A percentile compares a stretch with the other conserved stretches of the same genome.
phyloP scores from a whole-genome alignment of 2,329 filamentous ascomycete species.

The Ceratocystis alfenasii region DNA sequence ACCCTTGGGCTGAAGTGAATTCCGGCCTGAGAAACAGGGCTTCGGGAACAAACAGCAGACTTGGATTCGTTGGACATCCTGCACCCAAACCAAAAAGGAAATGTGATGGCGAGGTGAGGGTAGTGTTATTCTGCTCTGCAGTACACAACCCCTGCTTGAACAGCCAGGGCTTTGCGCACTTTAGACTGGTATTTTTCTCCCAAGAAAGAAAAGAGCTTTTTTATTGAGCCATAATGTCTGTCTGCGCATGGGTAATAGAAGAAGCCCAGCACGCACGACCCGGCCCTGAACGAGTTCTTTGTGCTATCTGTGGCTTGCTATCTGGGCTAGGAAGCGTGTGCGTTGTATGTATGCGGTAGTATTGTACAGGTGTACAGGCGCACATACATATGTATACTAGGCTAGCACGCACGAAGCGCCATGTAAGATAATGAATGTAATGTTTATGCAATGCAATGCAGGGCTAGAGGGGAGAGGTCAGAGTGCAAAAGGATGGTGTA shows the following conservation, averaged over 20 bases:
- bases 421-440: not conserved
- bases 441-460: constrained; percentile 1
- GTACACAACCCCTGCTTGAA: too few species aligned
- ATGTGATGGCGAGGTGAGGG: not conserved
- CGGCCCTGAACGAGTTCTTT: not conserved
- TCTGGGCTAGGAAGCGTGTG: not conserved
- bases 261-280: too few species aligned
- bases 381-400: not conserved
- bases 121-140: not conserved
- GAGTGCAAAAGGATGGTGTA: not conserved
- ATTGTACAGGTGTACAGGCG: not conserved
- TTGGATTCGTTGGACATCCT: not conserved
- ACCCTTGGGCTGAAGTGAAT: not conserved
- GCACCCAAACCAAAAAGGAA: not conserved
- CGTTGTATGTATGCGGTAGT: not conserved
- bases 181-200: too few species aligned
- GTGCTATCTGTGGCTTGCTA: not conserved
- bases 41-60: not conserved
- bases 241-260: too few species aligned
- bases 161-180: too few species aligned
- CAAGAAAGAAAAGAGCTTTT: too few species aligned
- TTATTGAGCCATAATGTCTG: too few species aligned
- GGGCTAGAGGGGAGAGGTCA: not conserved
- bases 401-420: too few species aligned
- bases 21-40: not conserved